A percentile compares a stretch with the other conserved stretches of the same genome.
phyloP scores from a whole-genome alignment of 805 yeast species.

The Yarrowia sp. region DNA sequence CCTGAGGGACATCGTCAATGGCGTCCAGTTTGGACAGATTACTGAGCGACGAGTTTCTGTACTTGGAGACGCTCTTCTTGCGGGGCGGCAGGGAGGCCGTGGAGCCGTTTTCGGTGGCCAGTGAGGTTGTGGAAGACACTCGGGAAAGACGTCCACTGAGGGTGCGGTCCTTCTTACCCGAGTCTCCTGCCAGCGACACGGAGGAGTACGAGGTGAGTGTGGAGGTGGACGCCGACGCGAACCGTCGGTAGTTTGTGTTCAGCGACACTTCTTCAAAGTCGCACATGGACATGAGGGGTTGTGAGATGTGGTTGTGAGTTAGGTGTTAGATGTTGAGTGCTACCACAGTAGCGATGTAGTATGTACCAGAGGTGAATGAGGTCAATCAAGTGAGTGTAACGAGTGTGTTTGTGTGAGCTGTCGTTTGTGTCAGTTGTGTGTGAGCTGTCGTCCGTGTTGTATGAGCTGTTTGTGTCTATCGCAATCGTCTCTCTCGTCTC shows the following conservation, averaged over 20 bases:
- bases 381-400: too few relatives aligned
- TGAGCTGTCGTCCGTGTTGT: background rate
- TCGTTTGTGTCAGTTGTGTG: background rate
- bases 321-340: too few relatives aligned
- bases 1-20: slow-evolving; percentile 21
- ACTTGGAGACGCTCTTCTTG: slow-evolving; percentile 4
- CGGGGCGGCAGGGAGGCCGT: background rate
- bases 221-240: slow-evolving; percentile 20
- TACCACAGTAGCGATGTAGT: too few relatives aligned
- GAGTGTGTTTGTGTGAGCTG: background rate
- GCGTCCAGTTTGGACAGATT: slow-evolving; percentile 18
- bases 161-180: slow-evolving; percentile 10
- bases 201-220: slow-evolving; percentile 15
- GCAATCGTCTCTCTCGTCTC: background rate
- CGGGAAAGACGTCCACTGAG: slow-evolving; percentile 11
- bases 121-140: slow-evolving; percentile 7
- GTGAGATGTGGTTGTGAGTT: background rate
- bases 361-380: too few relatives aligned
- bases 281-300: slow-evolving; percentile 19
- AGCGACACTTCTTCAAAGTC: slow-evolving; percentile 35
- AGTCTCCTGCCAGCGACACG: slow-evolving; percentile 4
- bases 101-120: slow-evolving; percentile 6
- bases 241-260: slow-evolving; percentile 36
- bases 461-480: background rate
- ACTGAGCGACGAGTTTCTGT: slow-evolving; percentile 26